phyloP scores from a whole-genome alignment of 225 moss, liverwort and hornwort species.

The Climacium dendroides region DNA sequence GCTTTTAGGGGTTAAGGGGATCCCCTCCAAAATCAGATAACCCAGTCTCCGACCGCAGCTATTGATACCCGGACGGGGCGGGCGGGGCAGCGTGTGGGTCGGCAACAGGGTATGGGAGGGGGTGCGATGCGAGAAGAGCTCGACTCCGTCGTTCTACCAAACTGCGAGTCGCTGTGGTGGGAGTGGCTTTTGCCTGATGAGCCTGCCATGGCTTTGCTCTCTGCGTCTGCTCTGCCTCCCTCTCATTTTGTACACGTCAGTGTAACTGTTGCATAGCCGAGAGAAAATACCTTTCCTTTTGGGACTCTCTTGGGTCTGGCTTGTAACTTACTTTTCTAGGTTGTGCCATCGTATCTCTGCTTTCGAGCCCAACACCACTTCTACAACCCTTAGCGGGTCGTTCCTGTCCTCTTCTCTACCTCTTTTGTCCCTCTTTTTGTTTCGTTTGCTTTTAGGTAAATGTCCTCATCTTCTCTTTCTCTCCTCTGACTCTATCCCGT shows the following conservation, averaged over 20 bases:
- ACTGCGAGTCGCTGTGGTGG: not conserved
- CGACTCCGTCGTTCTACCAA: not conserved
- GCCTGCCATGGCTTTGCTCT: not conserved
- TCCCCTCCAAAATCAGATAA: not conserved
- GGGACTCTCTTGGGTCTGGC: not conserved
- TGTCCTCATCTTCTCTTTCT: not conserved
- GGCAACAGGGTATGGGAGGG: not conserved
- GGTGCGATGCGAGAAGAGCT: not conserved
- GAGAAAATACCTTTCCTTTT: not conserved
- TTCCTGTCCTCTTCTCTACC: not conserved
- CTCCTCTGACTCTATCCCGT: not conserved
- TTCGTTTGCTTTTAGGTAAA: not conserved
- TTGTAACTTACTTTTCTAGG: not conserved
- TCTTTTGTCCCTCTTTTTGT: not conserved
- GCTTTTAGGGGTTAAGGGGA: too few species aligned
- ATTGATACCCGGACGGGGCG: not conserved
- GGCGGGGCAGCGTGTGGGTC: not conserved
- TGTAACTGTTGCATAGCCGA: not conserved
- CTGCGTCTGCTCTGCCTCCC: not conserved
- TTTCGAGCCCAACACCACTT: not conserved
- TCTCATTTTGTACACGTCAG: not conserved
- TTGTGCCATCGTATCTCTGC: not conserved
- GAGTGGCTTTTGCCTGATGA: not conserved
- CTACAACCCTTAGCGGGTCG: not conserved
- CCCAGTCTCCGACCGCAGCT: not conserved